Evolutionary conservation across 1,139 yeast genomes (phyloP), one percentile per base, ranked within the genome.

Genomic region (Dujonia santamariae): DNA sequence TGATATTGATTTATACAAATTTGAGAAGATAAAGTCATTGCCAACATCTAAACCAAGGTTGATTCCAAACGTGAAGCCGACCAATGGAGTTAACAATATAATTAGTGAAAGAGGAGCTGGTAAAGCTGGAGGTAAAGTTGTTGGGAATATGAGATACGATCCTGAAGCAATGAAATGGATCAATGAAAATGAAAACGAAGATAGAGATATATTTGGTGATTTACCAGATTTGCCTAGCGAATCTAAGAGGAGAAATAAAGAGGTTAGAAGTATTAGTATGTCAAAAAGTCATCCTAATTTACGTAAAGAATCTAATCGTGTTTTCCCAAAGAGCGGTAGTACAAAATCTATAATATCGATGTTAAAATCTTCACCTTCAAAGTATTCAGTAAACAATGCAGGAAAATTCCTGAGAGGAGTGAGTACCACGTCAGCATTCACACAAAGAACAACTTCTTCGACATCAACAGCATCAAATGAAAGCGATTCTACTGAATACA

Each of bases 71-170:
- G 15, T n/a, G 6, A 13, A 5, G 7, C 13, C 26, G 7, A 13
- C 27, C 26, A n/a, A n/a, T n/a, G 21, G 21, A 16, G 28, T 8
- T 7, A 22, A 22, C 5, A 22, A 11, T 7, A 14, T 22, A 11
- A 7, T 7, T 7, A 14, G 40, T 27, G 49, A 35, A 40, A 59
- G 37, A 39, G 51, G 32, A 11, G 13, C 15, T 18, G 13, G 9
- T 19, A 8, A 6, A 7, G 8, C 15, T 31, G 35, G 31, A 7
- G 46, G 62, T 9, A 49, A 61, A 37, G 43, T 60, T 15, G 64
- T 66, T 1, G 69, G 71, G 2, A 72, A 75, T 39, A 81, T 81
- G 87, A 66, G 70, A 28, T 80, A 78, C 50, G 85, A 80, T 47
- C 71, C 76, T 3, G 71, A 67, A 17, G 72, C 73, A 36, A 56